phyloP scores from a whole-genome alignment of 1,139 yeast species.

The Blastobotrys serpentis region DNA sequence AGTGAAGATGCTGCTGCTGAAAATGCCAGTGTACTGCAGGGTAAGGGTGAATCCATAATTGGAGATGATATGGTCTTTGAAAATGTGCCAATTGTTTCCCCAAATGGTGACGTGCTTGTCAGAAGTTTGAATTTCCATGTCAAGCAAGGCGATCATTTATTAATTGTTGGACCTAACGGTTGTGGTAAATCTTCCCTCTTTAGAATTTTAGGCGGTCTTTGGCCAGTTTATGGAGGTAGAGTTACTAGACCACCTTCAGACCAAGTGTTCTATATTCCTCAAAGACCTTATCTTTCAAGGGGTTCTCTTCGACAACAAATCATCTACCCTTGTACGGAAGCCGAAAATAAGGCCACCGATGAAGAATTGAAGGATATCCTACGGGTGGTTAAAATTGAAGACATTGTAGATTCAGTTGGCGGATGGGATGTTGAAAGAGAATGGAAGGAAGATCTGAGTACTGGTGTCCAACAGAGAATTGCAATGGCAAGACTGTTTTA shows the following conservation, averaged over 20 bases:
- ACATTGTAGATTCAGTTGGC: conserved; percentile 42
- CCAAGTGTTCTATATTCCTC: conserved; percentile 87
- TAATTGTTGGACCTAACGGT: conserved; percentile 94
- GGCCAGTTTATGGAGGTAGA: conserved; percentile 71
- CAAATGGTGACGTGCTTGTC: conserved; percentile 75
- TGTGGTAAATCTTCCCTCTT: conserved; percentile 92
- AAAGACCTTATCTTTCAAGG: conserved; percentile 78
- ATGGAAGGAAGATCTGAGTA: conserved; percentile 86
- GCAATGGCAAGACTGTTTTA: conserved; percentile 93
- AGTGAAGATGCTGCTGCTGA: conserved; percentile 23
- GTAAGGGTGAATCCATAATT: conserved; percentile 39
- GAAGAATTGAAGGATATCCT: conserved; percentile 62
- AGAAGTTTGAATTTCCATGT: conserved; percentile 66
- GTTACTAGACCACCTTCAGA: conserved; percentile 64
- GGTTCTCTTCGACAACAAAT: conserved; percentile 84
- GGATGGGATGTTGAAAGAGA: conserved; percentile 70
- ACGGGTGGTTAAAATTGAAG: conserved; percentile 41
- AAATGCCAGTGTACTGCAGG: conserved; percentile 24
- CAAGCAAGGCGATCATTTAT: conserved; percentile 76
- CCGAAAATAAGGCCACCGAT: conserved; percentile 61
- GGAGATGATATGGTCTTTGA: conserved; percentile 69
- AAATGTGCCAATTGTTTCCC: conserved; percentile 76
- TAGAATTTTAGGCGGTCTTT: conserved; percentile 85
- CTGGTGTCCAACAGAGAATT: conserved; percentile 89
- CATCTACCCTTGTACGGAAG: conserved; percentile 75